A percentile compares a stretch with the other conserved stretches of the same genome.
Evolutionary conservation across 2,329 filamentous ascomycete species (phyloP).

Genomic region (Aspergillus felis): DNA sequence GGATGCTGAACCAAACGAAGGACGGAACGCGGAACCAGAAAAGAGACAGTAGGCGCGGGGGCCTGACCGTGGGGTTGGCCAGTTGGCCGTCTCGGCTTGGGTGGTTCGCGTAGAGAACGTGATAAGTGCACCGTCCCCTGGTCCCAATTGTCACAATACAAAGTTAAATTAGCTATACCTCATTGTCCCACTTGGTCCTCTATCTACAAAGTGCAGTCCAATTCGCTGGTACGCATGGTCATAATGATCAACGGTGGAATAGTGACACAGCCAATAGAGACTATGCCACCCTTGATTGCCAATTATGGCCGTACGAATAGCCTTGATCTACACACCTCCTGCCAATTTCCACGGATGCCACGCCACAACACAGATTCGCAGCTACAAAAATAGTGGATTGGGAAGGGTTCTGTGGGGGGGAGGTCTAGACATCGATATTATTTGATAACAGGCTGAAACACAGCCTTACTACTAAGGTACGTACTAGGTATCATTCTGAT

Average conservation of each 20-base stretch:
- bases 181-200: too few relatives aligned
- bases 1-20: neutral
- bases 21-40: neutral
- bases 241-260: too few relatives aligned
- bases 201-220: too few relatives aligned
- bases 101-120: neutral
- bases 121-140: neutral
- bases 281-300: neutral
- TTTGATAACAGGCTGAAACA: conserved; percentile 5
- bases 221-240: too few relatives aligned
- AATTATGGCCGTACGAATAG: neutral
- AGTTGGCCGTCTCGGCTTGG: neutral
- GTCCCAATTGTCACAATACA: too few relatives aligned
- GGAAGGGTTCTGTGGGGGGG: neutral
- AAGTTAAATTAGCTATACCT: too few relatives aligned
- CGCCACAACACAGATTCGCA: neutral
- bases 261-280: too few relatives aligned
- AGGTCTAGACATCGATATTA: conserved; percentile 3
- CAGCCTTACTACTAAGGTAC: neutral
- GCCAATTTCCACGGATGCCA: neutral
- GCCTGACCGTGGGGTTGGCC: neutral
- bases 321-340: conserved; percentile 5
- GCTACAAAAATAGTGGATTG: conserved; percentile 6
- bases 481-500: neutral
- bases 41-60: neutral